A percentile compares a stretch with the other conserved stretches of the same genome.
These are phyloP conservation scores for Aspergillus ochraceoroseus DNA, from an alignment of 2,329 filamentous ascomycete species.

Conservation along the genomic window DNA sequence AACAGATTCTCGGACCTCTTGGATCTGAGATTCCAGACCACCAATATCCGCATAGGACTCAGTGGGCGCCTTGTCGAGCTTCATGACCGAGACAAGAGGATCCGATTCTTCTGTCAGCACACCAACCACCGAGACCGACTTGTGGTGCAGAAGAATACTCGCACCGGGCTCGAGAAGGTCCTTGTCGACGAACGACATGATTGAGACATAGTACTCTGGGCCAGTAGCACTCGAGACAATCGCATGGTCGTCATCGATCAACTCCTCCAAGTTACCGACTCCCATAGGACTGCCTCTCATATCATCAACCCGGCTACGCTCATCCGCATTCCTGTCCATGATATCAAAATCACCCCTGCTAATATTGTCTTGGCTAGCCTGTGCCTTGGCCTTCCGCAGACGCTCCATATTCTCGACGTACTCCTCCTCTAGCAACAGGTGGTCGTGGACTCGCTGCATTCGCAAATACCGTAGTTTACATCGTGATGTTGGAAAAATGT, in stretches of 20 bases:
- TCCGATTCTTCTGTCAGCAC: slow-evolving; percentile 95
- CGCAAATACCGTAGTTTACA: slow-evolving; percentile 95
- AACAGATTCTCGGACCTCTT: slow-evolving; percentile 95
- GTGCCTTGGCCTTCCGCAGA: slow-evolving; percentile 82
- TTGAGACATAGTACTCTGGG: slow-evolving; percentile 98
- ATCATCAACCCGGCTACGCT: slow-evolving; percentile 90
- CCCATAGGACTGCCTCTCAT: slow-evolving; percentile 99
- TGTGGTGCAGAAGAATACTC: slow-evolving; percentile 92
- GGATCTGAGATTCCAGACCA: slow-evolving; percentile 89
- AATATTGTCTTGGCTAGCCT: slow-evolving; percentile 52
- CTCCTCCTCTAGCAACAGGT: slow-evolving; percentile 92
- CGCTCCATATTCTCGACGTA: slow-evolving; percentile 99
- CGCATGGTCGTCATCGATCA: slow-evolving; percentile 98
- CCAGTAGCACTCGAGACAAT: slow-evolving; percentile 97
- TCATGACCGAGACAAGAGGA: slow-evolving; percentile 96
- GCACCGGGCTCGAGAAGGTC: slow-evolving; percentile 94
- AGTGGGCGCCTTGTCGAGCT: slow-evolving; percentile 95
- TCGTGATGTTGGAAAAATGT: slow-evolving; percentile 89
- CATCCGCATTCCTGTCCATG: slow-evolving; percentile 84
- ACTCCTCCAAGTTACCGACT: slow-evolving; percentile 93
- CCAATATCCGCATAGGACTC: slow-evolving; percentile 99
- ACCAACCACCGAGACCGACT: slow-evolving; percentile 95
- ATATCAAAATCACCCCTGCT: slow-evolving; percentile 64
- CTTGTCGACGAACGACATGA: slow-evolving; percentile 99
- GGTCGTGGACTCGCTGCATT: slow-evolving; percentile 98